Evolutionary conservation across 345 rosid species (phyloP).

Genomic region (Salix arbutifolia): DNA sequence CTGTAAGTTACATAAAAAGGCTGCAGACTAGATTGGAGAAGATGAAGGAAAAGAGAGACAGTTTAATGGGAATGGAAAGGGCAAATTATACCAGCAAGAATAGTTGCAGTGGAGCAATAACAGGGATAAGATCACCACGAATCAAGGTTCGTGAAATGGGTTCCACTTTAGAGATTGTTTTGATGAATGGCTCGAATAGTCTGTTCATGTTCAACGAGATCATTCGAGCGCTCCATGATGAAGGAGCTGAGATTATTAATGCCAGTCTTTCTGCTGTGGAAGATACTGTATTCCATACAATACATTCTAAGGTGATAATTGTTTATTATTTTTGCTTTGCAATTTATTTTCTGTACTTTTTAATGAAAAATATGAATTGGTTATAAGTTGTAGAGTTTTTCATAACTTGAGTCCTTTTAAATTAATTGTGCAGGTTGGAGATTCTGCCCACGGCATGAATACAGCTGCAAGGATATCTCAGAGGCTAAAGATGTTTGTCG

Average conservation of each 20-base stretch:
- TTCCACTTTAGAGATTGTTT: constrained; percentile 36
- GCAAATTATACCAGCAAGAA: not conserved
- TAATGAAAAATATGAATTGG: not conserved
- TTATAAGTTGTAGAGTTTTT: not conserved
- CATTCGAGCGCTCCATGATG: constrained; percentile 41
- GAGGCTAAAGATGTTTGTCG: constrained; percentile 33
- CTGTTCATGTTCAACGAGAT: constrained; percentile 39
- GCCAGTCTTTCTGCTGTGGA: constrained; percentile 36
- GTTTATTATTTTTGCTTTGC: not conserved
- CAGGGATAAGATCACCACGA: constrained; percentile 18
- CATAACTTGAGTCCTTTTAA: not conserved
- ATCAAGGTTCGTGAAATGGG: constrained; percentile 37
- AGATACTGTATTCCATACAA: constrained; percentile 38
- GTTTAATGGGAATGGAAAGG: constrained; percentile 18
- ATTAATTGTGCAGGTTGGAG: constrained; percentile 30
- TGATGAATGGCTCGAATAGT: constrained; percentile 35
- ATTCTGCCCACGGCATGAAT: constrained; percentile 11
- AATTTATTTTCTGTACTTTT: not conserved
- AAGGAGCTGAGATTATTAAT: constrained; percentile 40
- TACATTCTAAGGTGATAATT: constrained; percentile 23
- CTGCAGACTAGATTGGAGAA: constrained; percentile 48
- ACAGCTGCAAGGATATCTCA: constrained; percentile 36
- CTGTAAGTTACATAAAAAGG: constrained; percentile 53
- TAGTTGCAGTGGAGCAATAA: not conserved
- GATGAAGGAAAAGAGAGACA: constrained; percentile 48